Percentiles rank a stretch among this genome's conserved stretches.
Evolutionary conservation across 306 rosid genomes (phyloP).

Genomic region (Erythrophleum fordii): DNA sequence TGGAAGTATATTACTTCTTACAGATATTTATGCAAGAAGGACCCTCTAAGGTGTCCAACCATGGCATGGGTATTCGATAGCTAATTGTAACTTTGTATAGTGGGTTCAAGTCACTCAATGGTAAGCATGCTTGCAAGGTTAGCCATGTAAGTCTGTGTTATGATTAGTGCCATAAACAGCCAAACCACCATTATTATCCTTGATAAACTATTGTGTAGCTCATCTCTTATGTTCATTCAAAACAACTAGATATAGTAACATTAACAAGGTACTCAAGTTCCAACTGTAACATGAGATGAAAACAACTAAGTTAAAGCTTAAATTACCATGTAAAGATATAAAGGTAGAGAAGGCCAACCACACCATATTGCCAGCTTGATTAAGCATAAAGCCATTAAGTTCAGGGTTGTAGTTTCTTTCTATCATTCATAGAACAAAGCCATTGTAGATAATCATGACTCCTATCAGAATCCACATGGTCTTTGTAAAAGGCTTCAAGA

Average conservation of each 20-base stretch:
- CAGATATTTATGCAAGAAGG: too few species aligned
- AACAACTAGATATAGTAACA: neutral
- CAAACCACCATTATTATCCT: slow-evolving; percentile 57
- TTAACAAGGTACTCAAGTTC: neutral
- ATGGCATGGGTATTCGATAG: too few species aligned
- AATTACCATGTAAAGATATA: slow-evolving; percentile 50
- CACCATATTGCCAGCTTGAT: slow-evolving; percentile 47
- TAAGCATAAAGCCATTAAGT: slow-evolving; percentile 40
- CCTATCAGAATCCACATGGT: slow-evolving; percentile 51
- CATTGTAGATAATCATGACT: slow-evolving; percentile 47
- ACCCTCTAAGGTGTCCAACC: too few species aligned
- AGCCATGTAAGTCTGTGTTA: slow-evolving; percentile 59
- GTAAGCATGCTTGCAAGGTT: slow-evolving; percentile 60
- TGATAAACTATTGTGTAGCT: slow-evolving; percentile 53
- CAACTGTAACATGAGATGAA: neutral
- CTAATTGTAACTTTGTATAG: too few species aligned
- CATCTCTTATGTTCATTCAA: too few species aligned
- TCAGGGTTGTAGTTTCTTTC: slow-evolving; percentile 46
- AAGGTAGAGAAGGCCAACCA: slow-evolving; percentile 52
- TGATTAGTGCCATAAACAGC: slow-evolving; percentile 60
- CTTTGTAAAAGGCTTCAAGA: slow-evolving; percentile 57
- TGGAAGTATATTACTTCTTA: too few species aligned
- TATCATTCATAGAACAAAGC: slow-evolving; percentile 56
- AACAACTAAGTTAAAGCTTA: neutral
- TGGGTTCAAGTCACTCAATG: slow-evolving; percentile 52